These are phyloP conservation scores for Funneliformis mosseae DNA, from an alignment of 192 early-diverging fungal species.

Conservation along the genomic window DNA sequence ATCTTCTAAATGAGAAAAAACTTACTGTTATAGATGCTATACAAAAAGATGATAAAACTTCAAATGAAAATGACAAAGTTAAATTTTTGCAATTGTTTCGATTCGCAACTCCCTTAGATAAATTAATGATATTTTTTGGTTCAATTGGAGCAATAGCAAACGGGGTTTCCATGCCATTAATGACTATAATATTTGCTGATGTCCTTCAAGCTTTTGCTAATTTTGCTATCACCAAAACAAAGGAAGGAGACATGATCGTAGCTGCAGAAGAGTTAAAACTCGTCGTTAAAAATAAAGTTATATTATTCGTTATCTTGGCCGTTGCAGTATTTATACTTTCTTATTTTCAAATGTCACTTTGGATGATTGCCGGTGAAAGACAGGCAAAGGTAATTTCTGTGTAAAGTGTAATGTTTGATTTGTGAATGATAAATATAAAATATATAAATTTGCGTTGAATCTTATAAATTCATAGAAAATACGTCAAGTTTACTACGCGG, in stretches of 20 bases:
- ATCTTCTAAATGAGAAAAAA: no score
- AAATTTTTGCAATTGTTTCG: conserved; percentile 7
- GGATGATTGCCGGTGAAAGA: conserved; percentile 61
- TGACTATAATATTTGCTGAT: neutral
- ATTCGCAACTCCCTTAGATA: neutral
- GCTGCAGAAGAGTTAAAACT: neutral
- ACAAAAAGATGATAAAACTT: neutral
- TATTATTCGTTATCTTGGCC: conserved; percentile 49
- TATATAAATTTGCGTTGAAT: no score
- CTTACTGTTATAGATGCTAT: no score
- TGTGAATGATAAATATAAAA: neutral
- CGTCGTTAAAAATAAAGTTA: neutral
- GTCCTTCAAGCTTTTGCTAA: neutral
- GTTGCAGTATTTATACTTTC: conserved; percentile 55
- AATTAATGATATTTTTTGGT: conserved; percentile 10
- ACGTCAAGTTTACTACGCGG: conserved; percentile 67
- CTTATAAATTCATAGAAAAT: conserved; percentile 49
- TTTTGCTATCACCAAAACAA: neutral
- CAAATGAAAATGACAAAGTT: neutral
- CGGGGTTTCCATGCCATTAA: neutral
- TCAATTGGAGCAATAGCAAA: neutral
- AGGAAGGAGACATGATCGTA: neutral
- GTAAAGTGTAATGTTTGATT: neutral
- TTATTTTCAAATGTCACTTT: conserved; percentile 66
- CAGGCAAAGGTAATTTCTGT: conserved; percentile 41